Percentiles rank a stretch among this genome's conserved stretches.
phyloP scores from a whole-genome alignment of 2,329 filamentous ascomycete genomes.

The Magnaporthiopsis poae region DNA sequence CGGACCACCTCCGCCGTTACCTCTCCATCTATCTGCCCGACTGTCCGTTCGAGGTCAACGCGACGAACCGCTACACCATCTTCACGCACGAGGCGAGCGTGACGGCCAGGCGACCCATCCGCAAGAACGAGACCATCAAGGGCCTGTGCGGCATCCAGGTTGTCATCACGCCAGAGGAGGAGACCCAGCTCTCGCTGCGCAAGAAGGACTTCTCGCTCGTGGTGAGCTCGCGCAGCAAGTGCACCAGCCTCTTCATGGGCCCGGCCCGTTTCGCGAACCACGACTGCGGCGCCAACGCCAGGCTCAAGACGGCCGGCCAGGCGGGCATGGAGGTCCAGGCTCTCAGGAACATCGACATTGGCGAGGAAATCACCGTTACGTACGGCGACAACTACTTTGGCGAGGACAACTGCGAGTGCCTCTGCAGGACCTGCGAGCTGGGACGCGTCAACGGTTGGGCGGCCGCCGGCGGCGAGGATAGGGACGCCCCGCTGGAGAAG shows the following conservation, averaged over 20 bases:
- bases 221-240: conserved; percentile 83
- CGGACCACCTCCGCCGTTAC: conserved; percentile 77
- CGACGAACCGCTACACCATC: conserved; percentile 92
- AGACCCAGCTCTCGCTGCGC: conserved; percentile 65
- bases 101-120: conserved; percentile 69
- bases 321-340: conserved; percentile 88
- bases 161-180: conserved; percentile 83
- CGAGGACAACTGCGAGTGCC: conserved; percentile 84
- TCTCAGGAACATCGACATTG: conserved; percentile 67
- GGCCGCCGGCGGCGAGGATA: conserved; percentile 31
- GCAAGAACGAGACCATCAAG: conserved; percentile 75
- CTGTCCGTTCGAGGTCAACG: conserved; percentile 82
- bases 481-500: conserved; percentile 34
- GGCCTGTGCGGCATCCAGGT: conserved; percentile 88
- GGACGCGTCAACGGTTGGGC: conserved; percentile 74
- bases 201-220: conserved; percentile 97
- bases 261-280: conserved; percentile 95
- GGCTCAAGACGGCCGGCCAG: conserved; percentile 70
- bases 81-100: conserved; percentile 80
- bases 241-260: conserved; percentile 83
- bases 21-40: conserved; percentile 87
- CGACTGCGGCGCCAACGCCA: conserved; percentile 87
- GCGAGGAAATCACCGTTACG: conserved; percentile 91
- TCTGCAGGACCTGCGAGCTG: conserved; percentile 79
- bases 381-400: conserved; percentile 97